Evolutionary conservation across 257 asterid genomes (phyloP).

Genomic region (Solanum pinnatisectum): DNA sequence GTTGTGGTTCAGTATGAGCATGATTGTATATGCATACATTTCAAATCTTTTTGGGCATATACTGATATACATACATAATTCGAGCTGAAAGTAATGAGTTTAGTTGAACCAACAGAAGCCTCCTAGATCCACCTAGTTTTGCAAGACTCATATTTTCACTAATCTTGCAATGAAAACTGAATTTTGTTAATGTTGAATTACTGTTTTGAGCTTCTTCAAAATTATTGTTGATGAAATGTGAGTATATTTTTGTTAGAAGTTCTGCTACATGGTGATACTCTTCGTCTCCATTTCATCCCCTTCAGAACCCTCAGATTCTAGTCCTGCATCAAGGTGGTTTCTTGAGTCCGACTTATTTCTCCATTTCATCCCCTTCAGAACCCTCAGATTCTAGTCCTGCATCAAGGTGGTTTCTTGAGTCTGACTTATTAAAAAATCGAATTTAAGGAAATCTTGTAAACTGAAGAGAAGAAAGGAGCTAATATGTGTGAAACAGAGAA

Average conservation of each 20-base stretch:
- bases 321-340: not conserved
- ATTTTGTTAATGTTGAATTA: not conserved
- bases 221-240: not conserved
- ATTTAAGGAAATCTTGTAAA: not conserved
- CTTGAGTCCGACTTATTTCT: not conserved
- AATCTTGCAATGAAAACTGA: not conserved
- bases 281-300: not conserved
- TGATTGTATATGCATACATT: not conserved
- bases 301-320: not conserved
- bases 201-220: not conserved
- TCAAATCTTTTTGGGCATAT: not conserved
- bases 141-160: not conserved
- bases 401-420: not conserved
- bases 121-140: not conserved
- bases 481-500: not conserved
- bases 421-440: not conserved
- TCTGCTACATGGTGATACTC: not conserved
- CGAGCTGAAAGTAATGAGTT: not conserved
- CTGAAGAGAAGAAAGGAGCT: not conserved
- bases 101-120: not conserved
- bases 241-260: not conserved
- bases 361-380: not conserved
- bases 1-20: not conserved
- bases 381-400: not conserved
- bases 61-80: not conserved